phyloP scores from a whole-genome alignment of 352 stramenopile species.

The Phytopythium kandeliae region DNA sequence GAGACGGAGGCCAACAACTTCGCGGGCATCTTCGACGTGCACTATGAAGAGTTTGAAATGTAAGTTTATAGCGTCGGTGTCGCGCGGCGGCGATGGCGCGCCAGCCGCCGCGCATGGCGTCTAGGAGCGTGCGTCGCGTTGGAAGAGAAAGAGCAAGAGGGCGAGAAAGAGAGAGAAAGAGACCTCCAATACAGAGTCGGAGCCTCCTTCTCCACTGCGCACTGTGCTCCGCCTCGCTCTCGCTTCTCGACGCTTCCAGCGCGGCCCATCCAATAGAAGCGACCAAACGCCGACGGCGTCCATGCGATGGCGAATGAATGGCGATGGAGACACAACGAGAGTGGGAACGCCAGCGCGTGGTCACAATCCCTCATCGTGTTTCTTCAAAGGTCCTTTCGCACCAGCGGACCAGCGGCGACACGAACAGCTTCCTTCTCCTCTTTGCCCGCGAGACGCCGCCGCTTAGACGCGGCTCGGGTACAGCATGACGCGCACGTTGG shows the following conservation, averaged over 20 bases:
- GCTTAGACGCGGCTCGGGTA: slow-evolving; percentile 98
- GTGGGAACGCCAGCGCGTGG: too few species aligned
- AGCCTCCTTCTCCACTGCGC: neutral
- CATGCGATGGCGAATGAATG: too few species aligned
- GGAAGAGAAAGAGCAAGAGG: too few species aligned
- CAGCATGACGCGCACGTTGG: slow-evolving; percentile 98
- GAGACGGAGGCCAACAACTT: slow-evolving; percentile 71
- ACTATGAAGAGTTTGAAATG: slow-evolving; percentile 88
- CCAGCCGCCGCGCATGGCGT: too few species aligned
- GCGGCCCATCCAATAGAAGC: too few species aligned
- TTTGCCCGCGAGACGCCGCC: slow-evolving; percentile 9
- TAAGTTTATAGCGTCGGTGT: slow-evolving; percentile 28
- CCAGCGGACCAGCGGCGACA: neutral
- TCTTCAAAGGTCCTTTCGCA: slow-evolving; percentile 17
- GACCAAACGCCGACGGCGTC: too few species aligned
- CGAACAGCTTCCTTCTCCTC: slow-evolving; percentile 4
- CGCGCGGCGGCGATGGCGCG: too few species aligned
- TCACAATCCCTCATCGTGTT: slow-evolving; percentile 50
- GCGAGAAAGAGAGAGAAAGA: too few species aligned
- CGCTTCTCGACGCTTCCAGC: neutral
- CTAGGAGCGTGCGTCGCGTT: neutral
- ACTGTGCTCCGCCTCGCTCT: neutral
- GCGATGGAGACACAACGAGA: too few species aligned
- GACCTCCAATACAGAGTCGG: neutral
- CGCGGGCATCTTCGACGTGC: slow-evolving; percentile 83